Evolutionary conservation across 129 eudicot genomes (phyloP), one percentile per base, ranked within the genome.

Genomic region (Flaveria bidentis): DNA sequence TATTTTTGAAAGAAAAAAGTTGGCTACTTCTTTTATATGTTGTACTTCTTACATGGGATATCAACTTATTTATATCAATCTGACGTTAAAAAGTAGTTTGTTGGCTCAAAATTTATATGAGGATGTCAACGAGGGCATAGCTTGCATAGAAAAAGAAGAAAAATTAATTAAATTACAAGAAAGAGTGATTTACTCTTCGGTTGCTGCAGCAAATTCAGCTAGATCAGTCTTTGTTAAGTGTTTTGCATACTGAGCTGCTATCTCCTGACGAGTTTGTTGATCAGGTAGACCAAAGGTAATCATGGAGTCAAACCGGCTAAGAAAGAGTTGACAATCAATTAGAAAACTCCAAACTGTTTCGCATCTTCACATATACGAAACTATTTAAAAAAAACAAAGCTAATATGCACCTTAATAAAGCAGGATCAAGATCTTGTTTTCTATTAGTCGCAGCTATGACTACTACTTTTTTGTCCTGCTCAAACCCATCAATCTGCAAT

Each of bases 401-500:
- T 46, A 65, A 17, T 33, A 42, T 9, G 28, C 79, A 94, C 99
- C 99, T 94, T 56, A 91, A 80, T 58, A 94, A 83, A 87, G 99
- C 99, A 73, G 99, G 97, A 84, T 94, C 99, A 83, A 94, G 96
- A 67, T 94, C 99, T 75, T 91, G 97, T 76, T 91, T 94, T 63
- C 99, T 86, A 78, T 94, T 94, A 60, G 99, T 94, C 72, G 99
- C 99, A 63, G 99, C 99, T 74, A 94, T 85, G 39, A 91, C 97
- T 41, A 94, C 97, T 47, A 91, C 97, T 86, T 89, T 91, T 78
- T 91, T 94, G 42, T 94, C 99, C 90, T 94, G 99, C 89, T 94
- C 99, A 84, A 94, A 94, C 16, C 97, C 97, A 78, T 94, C 99
- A 81, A 94, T 94, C 99, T 91, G 90, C 84, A 84, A 52, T 14